Evolutionary conservation across 1,284 basidiomycete genomes (phyloP), one percentile per base, ranked within the genome.

Genomic region (Coriolopsis trogii): DNA sequence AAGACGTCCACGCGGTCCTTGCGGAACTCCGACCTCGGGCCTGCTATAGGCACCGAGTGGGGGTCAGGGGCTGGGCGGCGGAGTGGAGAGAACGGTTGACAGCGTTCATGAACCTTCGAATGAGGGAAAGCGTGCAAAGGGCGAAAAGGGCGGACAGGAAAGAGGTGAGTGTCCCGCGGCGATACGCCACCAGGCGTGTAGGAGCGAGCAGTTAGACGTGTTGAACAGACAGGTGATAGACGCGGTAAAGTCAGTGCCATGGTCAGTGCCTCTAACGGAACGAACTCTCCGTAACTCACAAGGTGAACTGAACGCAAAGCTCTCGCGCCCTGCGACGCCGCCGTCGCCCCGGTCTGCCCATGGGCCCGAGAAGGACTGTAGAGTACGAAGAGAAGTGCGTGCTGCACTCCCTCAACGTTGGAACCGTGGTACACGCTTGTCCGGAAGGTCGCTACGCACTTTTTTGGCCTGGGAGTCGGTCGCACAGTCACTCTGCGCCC

Each of bases 11-110:
- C 21, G 18, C 30, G 21, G 26, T 30, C 46, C 46, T 29, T 16
- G 23, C 46, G 46, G 38, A 16, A 33, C 29, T 25, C 46, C 38
- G 46, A 29, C 25, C 20, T 10, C 29, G 23, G 30, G 21, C 15
- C 34, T n/a, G 42, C 30, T 23, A 44, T 31, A 44, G 42, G 42
- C 31, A 33, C 42, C 42, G 42, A 33, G n/a, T n/a, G n/a, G n/a
- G n/a, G n/a, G n/a, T n/a, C n/a, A n/a, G n/a, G n/a, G n/a, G n/a
- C n/a, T n/a, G n/a, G n/a, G n/a, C n/a, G n/a, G n/a, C n/a, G n/a
- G n/a, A n/a, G n/a, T n/a, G 42, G 16, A 23, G 23, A 1, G 42
- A 31, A 28, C 25, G 24, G n/a, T 41, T 18, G 39, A 41, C 39
- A 28, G 10, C 4, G 13, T 18, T 8, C 33, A 7, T n/a, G 20